Percentiles rank a stretch among this genome's conserved stretches.
Conservation (phyloP, 2,329 filamentous ascomycete species). For the Aspergillus sp. region DNA sequence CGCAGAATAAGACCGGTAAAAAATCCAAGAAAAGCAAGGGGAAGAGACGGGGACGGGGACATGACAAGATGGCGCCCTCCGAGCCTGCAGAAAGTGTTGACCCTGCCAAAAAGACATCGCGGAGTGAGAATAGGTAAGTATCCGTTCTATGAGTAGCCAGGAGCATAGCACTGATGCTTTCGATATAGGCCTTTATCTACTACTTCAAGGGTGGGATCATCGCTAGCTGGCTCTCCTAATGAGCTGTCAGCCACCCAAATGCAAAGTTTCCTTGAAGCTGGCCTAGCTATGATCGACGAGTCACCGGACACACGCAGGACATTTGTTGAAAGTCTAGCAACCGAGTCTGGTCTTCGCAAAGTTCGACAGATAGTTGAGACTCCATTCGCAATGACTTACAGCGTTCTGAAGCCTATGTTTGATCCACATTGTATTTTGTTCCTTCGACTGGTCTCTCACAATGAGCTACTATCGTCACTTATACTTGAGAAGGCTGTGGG, state of each 20-base stretch:
- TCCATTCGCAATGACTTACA: slow-evolving; percentile 10
- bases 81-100: not conserved
- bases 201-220: not conserved
- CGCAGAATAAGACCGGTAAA: not conserved
- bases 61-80: not conserved
- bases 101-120: not conserved
- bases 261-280: not conserved
- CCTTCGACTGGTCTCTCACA: slow-evolving; percentile 9
- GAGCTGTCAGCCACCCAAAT: not conserved
- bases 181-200: not conserved
- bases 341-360: slow-evolving; percentile 12
- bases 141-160: not conserved
- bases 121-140: not conserved
- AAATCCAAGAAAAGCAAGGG: not conserved
- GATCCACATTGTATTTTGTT: slow-evolving; percentile 17
- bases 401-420: slow-evolving; percentile 16
- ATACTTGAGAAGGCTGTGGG: slow-evolving; percentile 13
- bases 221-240: not conserved
- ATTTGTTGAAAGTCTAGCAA: slow-evolving; percentile 4
- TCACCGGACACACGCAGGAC: not conserved
- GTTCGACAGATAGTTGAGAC: slow-evolving; percentile 15
- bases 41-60: not conserved
- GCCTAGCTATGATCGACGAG: not conserved
- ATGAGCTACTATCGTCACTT: slow-evolving; percentile 6
- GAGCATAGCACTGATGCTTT: not conserved